Percentiles rank a stretch among this genome's conserved stretches.
Evolutionary conservation across 228 moss, liverwort and hornwort species (phyloP).

Genomic region (Sphagnum fallax): DNA sequence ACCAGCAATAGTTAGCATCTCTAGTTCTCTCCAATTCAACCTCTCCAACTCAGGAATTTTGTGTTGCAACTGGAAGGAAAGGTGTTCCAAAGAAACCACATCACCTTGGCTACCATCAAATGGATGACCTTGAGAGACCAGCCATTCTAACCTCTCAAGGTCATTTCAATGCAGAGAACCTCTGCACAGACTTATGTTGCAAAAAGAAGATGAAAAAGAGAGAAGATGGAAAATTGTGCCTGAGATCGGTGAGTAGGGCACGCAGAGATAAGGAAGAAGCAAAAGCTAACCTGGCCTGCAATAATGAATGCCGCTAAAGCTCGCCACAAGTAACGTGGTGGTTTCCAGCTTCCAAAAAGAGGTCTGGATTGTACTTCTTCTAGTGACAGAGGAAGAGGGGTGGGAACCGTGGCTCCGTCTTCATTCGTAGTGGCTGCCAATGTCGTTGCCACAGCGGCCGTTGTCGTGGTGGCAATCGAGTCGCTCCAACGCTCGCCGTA

Average conservation of each 20-base stretch:
- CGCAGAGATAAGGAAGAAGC: neutral
- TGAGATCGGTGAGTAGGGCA: no score
- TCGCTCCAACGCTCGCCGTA: no score
- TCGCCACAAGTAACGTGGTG: conserved; percentile 89
- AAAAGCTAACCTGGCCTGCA: conserved; percentile 71
- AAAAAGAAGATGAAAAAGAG: neutral
- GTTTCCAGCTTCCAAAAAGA: conserved; percentile 73
- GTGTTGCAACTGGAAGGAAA: no score
- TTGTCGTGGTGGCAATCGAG: conserved; percentile 15
- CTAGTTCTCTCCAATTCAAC: no score
- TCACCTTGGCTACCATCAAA: no score
- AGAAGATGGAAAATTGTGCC: no score
- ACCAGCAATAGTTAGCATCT: neutral
- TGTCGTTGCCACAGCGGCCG: conserved; percentile 25
- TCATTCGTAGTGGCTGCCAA: conserved; percentile 4
- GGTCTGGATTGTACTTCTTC: conserved; percentile 42
- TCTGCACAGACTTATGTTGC: neutral
- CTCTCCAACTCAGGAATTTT: no score
- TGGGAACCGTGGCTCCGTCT: conserved; percentile 26
- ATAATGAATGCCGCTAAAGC: conserved; percentile 82
- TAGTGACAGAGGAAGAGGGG: conserved; percentile 17
- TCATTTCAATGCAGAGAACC: no score
- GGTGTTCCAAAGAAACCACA: no score
- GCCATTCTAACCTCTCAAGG: no score
- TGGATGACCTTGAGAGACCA: no score